phyloP scores from a whole-genome alignment of 805 yeast genomes.

The Yamadazyma olivae region DNA sequence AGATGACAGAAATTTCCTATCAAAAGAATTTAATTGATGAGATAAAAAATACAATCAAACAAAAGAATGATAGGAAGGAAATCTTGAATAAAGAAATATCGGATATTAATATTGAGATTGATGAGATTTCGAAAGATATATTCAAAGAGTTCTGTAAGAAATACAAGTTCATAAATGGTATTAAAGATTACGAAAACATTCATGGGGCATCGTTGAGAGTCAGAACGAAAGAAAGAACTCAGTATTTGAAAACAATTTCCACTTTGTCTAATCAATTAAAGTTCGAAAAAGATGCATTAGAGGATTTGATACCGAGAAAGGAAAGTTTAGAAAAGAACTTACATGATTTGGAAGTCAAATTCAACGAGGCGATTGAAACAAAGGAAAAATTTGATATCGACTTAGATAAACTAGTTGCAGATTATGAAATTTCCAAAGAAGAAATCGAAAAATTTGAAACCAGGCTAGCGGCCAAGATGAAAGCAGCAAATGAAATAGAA shows the following conservation, averaged over 20 bases:
- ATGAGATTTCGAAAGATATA: constrained; percentile 38
- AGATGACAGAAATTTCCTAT: constrained; percentile 49
- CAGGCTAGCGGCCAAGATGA: constrained; percentile 17
- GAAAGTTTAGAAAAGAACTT: constrained; percentile 40
- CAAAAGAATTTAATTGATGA: constrained; percentile 28
- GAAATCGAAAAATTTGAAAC: constrained; percentile 16
- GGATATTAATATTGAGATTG: constrained; percentile 16
- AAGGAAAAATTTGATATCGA: constrained; percentile 25
- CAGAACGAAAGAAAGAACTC: constrained; percentile 59
- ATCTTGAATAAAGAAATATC: constrained; percentile 20
- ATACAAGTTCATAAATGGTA: constrained; percentile 49
- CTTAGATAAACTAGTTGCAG: constrained; percentile 26
- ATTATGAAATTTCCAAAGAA: constrained; percentile 19
- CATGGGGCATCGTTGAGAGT: constrained; percentile 59
- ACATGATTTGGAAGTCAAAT: constrained; percentile 28
- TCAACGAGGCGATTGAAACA: constrained; percentile 27
- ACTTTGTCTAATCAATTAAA: constrained; percentile 57
- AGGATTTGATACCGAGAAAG: constrained; percentile 49
- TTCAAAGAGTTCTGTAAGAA: constrained; percentile 54
- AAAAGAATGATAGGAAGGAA: constrained; percentile 14
- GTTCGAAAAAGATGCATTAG: constrained; percentile 62
- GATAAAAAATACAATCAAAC: constrained; percentile 10
- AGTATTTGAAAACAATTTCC: constrained; percentile 58
- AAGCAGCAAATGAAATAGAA: constrained; percentile 27
- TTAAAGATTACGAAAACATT: constrained; percentile 66